Base-by-base conservation (phyloP, 352 stramenopile species). In the Globisporangium polare region DNA sequence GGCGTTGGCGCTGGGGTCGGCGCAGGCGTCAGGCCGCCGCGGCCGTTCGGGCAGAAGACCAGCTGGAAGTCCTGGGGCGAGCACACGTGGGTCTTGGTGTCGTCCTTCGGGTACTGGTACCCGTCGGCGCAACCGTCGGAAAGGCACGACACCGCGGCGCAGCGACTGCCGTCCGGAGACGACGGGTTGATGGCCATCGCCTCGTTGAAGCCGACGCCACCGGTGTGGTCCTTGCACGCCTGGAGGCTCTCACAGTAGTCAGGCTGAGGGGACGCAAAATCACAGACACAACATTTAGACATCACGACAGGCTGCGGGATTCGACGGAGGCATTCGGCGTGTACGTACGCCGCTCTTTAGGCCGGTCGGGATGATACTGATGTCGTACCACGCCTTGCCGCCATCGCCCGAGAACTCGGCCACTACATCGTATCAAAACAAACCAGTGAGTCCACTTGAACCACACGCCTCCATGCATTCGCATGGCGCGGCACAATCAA, bases 291-390 rank as follows among this genome's bases (percentile, higher is more conserved):
- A 17, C 22, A 7, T 46, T 46, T 2, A 39, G 45, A 4, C 22
- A 29, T 65, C 56, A 58, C 42, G 15, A n/a, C 0, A 33, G 4
- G 22, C n/a, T n/a, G n/a, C n/a, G n/a, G n/a, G 33, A 15, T 39
- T 39, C 33, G 33, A 39, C 15, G 15, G 8, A 15, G 33, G 9
- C 33, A 39, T 15, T 39, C 33, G 15, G 33, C 33, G 12, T 2
- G 9, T 49, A 85, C 78, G 35, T 83, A 88, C 78, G 6, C 77
- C 83, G 49, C 73, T 80, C 58, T 80, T 84, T 10, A 63, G 54
- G 17, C 83, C 79, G 2, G 83, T 90, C 0, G 83, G 80, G 65
- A 93, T 90, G 72, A 80, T 87, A 49, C 77, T 89, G 60, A 93
- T 93, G 55, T 91, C 83, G 51, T 62, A 83, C 79, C 83, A 91